phyloP scores from a whole-genome alignment of 2,329 filamentous ascomycete genomes.

The Microsporum ferrugineum region DNA sequence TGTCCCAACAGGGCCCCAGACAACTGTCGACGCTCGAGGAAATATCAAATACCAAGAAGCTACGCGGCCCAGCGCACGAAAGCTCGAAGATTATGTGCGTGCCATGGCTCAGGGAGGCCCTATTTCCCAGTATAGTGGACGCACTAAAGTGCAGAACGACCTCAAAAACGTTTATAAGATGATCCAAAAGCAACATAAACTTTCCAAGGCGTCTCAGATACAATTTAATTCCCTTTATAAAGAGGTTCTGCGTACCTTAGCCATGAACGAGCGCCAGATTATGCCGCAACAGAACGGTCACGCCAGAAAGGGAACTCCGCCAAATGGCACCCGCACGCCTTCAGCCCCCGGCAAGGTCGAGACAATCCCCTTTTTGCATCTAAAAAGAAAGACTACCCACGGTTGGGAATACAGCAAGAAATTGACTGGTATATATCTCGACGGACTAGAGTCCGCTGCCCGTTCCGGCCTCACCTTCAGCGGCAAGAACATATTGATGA shows the following conservation, averaged over 20 bases:
- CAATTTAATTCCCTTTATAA: slow-evolving; percentile 94
- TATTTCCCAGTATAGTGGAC: slow-evolving; percentile 96
- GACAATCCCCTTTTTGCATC: slow-evolving; percentile 92
- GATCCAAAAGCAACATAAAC: slow-evolving; percentile 95
- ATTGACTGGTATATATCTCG: slow-evolving; percentile 82
- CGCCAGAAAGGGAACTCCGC: slow-evolving; percentile 42
- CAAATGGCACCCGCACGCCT: slow-evolving; percentile 32
- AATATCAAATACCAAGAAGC: slow-evolving; percentile 88
- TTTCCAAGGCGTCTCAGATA: slow-evolving; percentile 89
- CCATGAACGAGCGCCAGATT: slow-evolving; percentile 98
- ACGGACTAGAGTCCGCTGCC: slow-evolving; percentile 81
- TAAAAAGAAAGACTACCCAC: slow-evolving; percentile 95
- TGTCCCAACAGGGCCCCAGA: slow-evolving; percentile 80
- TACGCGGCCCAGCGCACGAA: slow-evolving; percentile 77
- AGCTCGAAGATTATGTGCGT: slow-evolving; percentile 95
- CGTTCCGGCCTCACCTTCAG: slow-evolving; percentile 79
- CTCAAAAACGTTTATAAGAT: slow-evolving; percentile 92
- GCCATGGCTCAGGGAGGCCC: slow-evolving; percentile 98
- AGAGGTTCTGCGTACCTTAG: slow-evolving; percentile 84
- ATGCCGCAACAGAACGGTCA: slow-evolving; percentile 71
- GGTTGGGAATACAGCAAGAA: slow-evolving; percentile 99
- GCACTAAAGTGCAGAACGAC: slow-evolving; percentile 95
- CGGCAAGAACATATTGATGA: slow-evolving; percentile 96
- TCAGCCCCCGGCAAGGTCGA: slow-evolving; percentile 63
- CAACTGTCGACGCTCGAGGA: slow-evolving; percentile 81